Evolutionary conservation across 2,329 filamentous ascomycete genomes (phyloP), one percentile per base, ranked within the genome.

Genomic region (Botrytis squamosa): DNA sequence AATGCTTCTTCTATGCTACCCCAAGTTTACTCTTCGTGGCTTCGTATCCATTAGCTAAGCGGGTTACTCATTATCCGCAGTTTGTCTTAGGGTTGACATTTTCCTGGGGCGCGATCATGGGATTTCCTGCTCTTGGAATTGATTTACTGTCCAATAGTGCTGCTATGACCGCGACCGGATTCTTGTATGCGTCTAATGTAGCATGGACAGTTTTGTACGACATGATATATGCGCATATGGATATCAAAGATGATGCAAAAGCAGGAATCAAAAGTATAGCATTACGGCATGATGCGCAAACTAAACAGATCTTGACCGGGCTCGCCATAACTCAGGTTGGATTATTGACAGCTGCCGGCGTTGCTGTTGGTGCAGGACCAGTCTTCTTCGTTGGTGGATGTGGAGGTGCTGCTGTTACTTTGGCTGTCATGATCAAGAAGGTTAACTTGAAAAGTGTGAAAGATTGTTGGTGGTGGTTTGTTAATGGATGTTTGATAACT

Each of bases 211-310:
- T 97, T 40, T 83, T 97, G 57, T 97, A 97, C 82, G 94, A 97
- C 81, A 97, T 96, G 89, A 94, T 97, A 46, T 97, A 97, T 82
- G 94, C 94, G 22, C 94, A 97, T 81, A 95, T 96, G 90, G 94
- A 97, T 79, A 92, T 95, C 81, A 91, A 91, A 79, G 93, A 97
- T 78, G 94, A 97, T 80, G 90, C 86, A 75, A 94, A 94, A 82
- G 93, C 91, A 0, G 94, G 94, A 14, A 96, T 97, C 83, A 97
- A 95, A 85, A 93, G 91, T 79, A 96, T 97, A 78, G 94, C 92
- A 1, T 85, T 97, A 57, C 91, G 92, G 81, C 93, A 97, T 78
- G 91, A 93, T 75, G 86, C 88, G 8, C 87, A 94, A 75, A 95
- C 93, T 1, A 97, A 96, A 82, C 84, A 89, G 70, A 90, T 97